Base-by-base conservation (phyloP, 2,329 filamentous ascomycete species). In the Thelonectria olida region DNA sequence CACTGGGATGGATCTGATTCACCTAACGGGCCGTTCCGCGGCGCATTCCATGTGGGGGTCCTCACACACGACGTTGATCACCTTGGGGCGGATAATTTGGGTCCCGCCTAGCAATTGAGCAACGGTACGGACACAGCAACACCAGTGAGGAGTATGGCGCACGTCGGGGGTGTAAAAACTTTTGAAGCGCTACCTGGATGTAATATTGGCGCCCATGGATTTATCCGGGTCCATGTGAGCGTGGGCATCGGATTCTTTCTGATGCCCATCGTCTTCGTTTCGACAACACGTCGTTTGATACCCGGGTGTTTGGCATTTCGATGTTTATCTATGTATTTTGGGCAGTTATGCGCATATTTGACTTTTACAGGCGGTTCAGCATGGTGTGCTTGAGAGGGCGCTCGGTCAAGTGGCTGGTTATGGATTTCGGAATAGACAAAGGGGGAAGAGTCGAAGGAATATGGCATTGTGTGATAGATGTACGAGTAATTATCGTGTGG, bases 211-310 rank as follows among this genome's bases (percentile, higher is more conserved):
- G 41, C 53, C 28, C 31, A 19, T 39, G 44, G 42, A 42, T 39
- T 44, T 20, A 41, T n/a, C 15, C 15, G 13, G 23, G 25, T 61
- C 23, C 17, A 25, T 23, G 28, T 15, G 36, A 12, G 39, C 45
- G 58, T 31, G 25, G 47, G 23, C 15, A 50, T 17, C 20, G 51
- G 23, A 45, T 27, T 25, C 23, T 52, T 38, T 50, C 47, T 20
- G 39, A 47, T 47, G 53, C 15, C 49, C 45, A 20, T 45, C 50
- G 51, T 65, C 47, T 71, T 69, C 61, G 49, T 67, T 72, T 72
- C 69, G 69, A 27, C 20, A 34, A 61, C 50, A 36, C 69, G 62
- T 69, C 69, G 60, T 69, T 71, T 71, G 71, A 73, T 73, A 73
- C 71, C 71, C 65, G 55, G 49, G 44, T 55, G 47, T 60, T 53